phyloP scores from a whole-genome alignment of 1,139 yeast genomes.

The Nematodospora anomalae region DNA sequence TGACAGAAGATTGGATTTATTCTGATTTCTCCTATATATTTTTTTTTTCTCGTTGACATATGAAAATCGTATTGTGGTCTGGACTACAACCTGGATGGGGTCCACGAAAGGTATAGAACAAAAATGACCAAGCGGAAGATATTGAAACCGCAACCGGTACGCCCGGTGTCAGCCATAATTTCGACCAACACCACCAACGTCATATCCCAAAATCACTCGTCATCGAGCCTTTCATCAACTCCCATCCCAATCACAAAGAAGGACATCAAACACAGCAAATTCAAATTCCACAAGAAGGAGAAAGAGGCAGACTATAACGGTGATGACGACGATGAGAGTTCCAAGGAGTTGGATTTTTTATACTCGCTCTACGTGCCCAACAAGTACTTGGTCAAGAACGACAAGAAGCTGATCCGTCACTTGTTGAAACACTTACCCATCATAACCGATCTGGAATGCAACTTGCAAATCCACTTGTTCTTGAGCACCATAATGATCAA shows the following conservation, averaged over 20 bases:
- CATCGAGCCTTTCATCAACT: constrained; percentile 4
- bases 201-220: constrained; percentile 7
- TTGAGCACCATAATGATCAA: constrained; percentile 34
- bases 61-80: no score
- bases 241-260: constrained; percentile 3
- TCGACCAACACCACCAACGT: constrained; percentile 13
- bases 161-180: constrained; percentile 11
- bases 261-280: constrained; percentile 8
- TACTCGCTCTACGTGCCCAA: constrained; percentile 37
- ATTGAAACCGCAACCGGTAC: constrained; percentile 4
- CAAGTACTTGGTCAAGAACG: constrained; percentile 26
- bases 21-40: no score
- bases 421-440: constrained; percentile 30
- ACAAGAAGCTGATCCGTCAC: constrained; percentile 24
- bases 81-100: no score
- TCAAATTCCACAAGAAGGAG: not conserved
- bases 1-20: no score
- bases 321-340: not conserved
- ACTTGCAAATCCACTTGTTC: constrained; percentile 40
- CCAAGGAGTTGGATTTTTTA: constrained; percentile 35
- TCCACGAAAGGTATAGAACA: no score
- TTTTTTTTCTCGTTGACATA: constrained; percentile 2
- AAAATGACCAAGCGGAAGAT: not conserved
- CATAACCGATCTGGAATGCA: constrained; percentile 21
- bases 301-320: no score